Conservation (phyloP, 2,329 filamentous ascomycete genomes). For the Pseudocercospora cruenta region DNA sequence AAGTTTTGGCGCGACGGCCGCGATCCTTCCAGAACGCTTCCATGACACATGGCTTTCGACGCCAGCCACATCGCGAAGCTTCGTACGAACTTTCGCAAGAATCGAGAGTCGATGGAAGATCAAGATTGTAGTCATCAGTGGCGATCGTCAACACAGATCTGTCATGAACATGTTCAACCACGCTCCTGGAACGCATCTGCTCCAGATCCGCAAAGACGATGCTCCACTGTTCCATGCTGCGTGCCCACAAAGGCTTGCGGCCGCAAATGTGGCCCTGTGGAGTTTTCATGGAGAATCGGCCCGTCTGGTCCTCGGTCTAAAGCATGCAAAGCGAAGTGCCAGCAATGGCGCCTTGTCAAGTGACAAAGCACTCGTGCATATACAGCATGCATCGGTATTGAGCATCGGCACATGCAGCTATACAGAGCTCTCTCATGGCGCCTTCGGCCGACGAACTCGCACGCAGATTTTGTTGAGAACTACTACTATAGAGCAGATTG, state of each 20-base stretch:
- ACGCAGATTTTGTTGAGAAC: neutral
- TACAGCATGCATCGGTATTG: neutral
- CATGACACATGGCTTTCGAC: neutral
- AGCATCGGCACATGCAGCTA: constrained; percentile 1
- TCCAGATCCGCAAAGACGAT: neutral
- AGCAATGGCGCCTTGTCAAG: neutral
- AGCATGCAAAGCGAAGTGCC: neutral
- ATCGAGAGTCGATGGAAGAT: neutral
- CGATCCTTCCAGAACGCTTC: constrained; percentile 18
- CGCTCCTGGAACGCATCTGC: neutral
- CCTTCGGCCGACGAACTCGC: neutral
- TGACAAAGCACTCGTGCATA: neutral
- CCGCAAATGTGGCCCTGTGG: neutral
- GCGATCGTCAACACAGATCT: neutral
- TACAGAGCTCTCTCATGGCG: neutral
- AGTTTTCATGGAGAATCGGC: neutral
- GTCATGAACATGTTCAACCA: neutral
- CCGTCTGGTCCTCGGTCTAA: neutral
- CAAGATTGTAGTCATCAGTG: neutral
- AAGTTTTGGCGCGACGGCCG: neutral
- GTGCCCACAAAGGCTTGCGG: neutral
- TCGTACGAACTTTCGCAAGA: constrained; percentile 1
- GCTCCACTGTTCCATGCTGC: neutral
- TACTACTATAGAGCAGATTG: neutral
- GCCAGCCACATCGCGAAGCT: neutral